Conservation (phyloP, 352 stramenopile genomes). For the Phytophthora meadii region DNA sequence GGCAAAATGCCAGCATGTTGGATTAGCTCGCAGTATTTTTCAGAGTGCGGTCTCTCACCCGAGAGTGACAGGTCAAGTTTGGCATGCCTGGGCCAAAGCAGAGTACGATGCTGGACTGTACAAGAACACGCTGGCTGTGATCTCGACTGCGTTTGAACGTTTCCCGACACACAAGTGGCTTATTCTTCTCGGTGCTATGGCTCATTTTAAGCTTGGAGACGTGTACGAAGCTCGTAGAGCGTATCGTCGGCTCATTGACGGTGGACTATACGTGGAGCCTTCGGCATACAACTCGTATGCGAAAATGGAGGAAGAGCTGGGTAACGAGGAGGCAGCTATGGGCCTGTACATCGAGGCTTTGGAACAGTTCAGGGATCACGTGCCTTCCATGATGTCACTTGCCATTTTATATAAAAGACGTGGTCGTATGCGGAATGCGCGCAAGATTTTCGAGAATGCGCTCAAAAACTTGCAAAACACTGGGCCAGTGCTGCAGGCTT, state of each 20-base stretch:
- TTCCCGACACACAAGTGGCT: slow-evolving; percentile 89
- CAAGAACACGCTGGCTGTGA: slow-evolving; percentile 75
- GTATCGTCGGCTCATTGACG: slow-evolving; percentile 79
- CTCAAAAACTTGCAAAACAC: slow-evolving; percentile 64
- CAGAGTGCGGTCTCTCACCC: slow-evolving; percentile 53
- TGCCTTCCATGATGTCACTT: slow-evolving; percentile 83
- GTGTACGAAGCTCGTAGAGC: slow-evolving; percentile 73
- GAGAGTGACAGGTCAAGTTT: slow-evolving; percentile 75
- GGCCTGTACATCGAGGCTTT: slow-evolving; percentile 72
- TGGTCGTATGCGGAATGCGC: slow-evolving; percentile 51
- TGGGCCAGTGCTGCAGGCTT: slow-evolving; percentile 68
- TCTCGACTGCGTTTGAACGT: slow-evolving; percentile 61
- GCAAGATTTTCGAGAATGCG: slow-evolving; percentile 73
- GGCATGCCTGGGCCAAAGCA: slow-evolving; percentile 87
- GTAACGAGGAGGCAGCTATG: slow-evolving; percentile 71
- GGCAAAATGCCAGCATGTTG: slow-evolving; percentile 71
- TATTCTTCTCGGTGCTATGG: slow-evolving; percentile 77
- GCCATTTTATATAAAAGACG: slow-evolving; percentile 68
- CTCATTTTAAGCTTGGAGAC: slow-evolving; percentile 82
- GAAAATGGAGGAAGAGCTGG: slow-evolving; percentile 84
- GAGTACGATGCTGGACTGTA: slow-evolving; percentile 83
- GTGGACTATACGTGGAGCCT: slow-evolving; percentile 73
- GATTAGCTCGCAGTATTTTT: slow-evolving; percentile 74
- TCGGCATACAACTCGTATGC: slow-evolving; percentile 86
- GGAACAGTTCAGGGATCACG: slow-evolving; percentile 65